A percentile compares a stretch with the other conserved stretches of the same genome.
These are phyloP conservation scores for Metschnikowia lachancei DNA, from an alignment of 805 yeast genomes.

Conservation along the genomic window DNA sequence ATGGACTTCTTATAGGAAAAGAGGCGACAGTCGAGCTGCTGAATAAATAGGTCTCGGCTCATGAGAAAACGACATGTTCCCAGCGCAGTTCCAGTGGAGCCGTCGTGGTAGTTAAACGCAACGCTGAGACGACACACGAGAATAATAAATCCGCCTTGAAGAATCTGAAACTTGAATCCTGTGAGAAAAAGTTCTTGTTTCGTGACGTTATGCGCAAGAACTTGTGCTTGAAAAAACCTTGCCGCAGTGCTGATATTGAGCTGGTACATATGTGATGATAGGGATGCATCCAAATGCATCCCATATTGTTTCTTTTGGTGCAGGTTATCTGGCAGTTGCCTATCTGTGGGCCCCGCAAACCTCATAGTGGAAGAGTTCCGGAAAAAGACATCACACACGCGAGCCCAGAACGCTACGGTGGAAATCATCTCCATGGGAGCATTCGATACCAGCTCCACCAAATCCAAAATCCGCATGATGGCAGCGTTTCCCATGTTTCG, in stretches of 20 bases:
- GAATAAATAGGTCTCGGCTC: conserved; percentile 61
- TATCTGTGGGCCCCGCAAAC: conserved; percentile 25
- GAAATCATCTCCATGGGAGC: conserved; percentile 31
- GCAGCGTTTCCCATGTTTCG: conserved; percentile 44
- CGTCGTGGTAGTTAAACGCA: conserved; percentile 56
- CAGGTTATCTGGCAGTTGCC: background rate
- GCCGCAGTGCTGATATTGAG: conserved; percentile 66
- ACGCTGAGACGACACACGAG: conserved; percentile 29
- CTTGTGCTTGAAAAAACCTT: conserved; percentile 51
- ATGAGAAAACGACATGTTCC: conserved; percentile 63
- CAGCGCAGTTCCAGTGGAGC: conserved; percentile 60
- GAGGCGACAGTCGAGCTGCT: conserved; percentile 63
- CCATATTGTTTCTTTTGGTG: background rate
- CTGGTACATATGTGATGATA: conserved; percentile 43
- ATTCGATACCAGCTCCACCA: conserved; percentile 38
- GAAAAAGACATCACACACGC: conserved; percentile 33
- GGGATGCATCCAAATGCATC: too few species aligned
- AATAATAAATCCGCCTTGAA: conserved; percentile 40
- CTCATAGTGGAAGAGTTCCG: conserved; percentile 32
- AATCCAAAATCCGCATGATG: conserved; percentile 37
- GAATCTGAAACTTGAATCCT: conserved; percentile 40
- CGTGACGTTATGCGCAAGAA: conserved; percentile 42
- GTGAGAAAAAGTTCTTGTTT: conserved; percentile 32
- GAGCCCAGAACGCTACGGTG: conserved; percentile 37
- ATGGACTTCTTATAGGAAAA: conserved; percentile 29